Evolutionary conservation across 306 rosid species (phyloP).

Genomic region (Ormosia emarginata): DNA sequence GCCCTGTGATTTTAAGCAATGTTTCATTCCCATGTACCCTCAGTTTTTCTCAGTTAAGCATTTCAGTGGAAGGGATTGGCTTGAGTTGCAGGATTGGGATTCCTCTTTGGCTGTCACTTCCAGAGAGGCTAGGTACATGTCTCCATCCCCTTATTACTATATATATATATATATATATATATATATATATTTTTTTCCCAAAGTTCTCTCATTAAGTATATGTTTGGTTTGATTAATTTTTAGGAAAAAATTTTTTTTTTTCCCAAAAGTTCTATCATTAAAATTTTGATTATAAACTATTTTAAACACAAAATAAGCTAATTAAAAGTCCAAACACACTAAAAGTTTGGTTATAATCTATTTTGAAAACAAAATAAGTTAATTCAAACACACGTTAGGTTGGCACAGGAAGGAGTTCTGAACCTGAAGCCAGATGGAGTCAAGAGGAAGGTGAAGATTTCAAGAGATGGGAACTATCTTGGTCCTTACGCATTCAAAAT

Average conservation of each 20-base stretch:
- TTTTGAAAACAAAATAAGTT: background rate
- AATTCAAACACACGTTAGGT: background rate
- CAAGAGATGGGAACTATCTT: conserved; percentile 61
- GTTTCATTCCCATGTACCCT: conserved; percentile 53
- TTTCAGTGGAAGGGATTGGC: conserved; percentile 43
- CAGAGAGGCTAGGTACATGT: conserved; percentile 40
- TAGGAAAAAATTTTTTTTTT: background rate
- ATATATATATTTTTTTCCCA: too few relatives aligned
- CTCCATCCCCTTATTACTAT: background rate
- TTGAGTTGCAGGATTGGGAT: conserved; percentile 83
- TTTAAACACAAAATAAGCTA: background rate
- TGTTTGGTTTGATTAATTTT: background rate
- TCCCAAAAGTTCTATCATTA: too few relatives aligned
- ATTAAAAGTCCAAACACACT: too few relatives aligned
- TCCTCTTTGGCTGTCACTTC: conserved; percentile 59
- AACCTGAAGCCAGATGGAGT: conserved; percentile 17
- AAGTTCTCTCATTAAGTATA: background rate
- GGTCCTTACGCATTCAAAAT: conserved; percentile 65
- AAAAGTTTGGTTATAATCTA: background rate
- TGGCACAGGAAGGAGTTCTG: conserved; percentile 36
- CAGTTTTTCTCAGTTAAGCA: conserved; percentile 54
- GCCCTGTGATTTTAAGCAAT: conserved; percentile 38
- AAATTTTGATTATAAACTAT: too few relatives aligned
- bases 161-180: too few relatives aligned
- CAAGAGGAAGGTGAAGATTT: conserved; percentile 52